Percentiles rank a stretch among this genome's conserved stretches.
Evolutionary conservation across 768 basidiomycete species (phyloP).

Genomic region (Candolleomyces eurysporus): DNA sequence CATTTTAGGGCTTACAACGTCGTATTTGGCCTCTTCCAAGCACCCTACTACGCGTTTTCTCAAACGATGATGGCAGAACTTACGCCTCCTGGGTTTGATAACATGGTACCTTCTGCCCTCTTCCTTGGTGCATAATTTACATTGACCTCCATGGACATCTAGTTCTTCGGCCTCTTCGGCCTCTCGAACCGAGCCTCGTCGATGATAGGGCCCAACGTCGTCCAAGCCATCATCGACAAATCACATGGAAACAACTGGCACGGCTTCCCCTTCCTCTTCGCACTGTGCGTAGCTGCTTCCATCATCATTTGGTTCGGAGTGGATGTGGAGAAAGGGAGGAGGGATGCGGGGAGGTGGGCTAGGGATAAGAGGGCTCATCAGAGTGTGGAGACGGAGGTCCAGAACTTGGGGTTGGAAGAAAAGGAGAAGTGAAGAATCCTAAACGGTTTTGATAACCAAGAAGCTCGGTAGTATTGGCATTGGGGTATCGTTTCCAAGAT

Average conservation of each 20-base stretch:
- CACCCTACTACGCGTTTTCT: constrained; percentile 84
- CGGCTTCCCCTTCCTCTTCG: constrained; percentile 84
- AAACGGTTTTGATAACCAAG: too few relatives aligned
- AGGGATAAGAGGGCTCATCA: background rate
- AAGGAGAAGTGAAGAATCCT: too few relatives aligned
- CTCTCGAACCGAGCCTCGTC: constrained; percentile 84
- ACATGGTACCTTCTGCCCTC: constrained; percentile 41
- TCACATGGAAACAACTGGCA: constrained; percentile 70
- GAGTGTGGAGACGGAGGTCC: too few relatives aligned
- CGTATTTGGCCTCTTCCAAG: constrained; percentile 79
- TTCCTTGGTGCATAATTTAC: background rate
- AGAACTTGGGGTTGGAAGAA: too few relatives aligned
- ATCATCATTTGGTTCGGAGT: constrained; percentile 77
- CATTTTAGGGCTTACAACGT: constrained; percentile 71
- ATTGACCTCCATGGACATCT: background rate
- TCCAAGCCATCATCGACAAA: constrained; percentile 76
- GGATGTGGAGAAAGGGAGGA: constrained; percentile 60
- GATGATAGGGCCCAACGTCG: constrained; percentile 84
- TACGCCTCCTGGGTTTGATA: constrained; percentile 84
- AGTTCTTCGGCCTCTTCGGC: constrained; percentile 88
- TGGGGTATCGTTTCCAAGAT: too few relatives aligned
- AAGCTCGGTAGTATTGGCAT: too few relatives aligned
- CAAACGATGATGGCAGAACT: constrained; percentile 91
- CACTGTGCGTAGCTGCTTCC: constrained; percentile 62
- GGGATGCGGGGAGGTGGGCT: constrained; percentile 62